Evolutionary conservation across 2,329 filamentous ascomycete genomes (phyloP), one percentile per base, ranked within the genome.

Genomic region (Aspergillus aculeatus): DNA sequence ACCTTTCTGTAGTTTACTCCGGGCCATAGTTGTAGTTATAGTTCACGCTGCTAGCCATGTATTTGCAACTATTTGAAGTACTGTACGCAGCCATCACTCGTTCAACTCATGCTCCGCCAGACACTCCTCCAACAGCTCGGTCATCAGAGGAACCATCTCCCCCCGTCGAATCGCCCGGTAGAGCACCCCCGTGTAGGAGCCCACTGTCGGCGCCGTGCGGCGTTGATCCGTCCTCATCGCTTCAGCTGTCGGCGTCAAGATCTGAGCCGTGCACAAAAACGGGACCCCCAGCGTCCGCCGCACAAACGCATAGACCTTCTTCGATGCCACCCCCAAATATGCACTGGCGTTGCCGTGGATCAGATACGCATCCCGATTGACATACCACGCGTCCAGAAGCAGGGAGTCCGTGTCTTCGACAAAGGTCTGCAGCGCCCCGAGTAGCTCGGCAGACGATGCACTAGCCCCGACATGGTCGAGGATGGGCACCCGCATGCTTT

Each of bases 221-320:
- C 29, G 14, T 21, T 32, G 49, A 10, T 26, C 49, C n/a, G 26
- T 51, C 16, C 16, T 10, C 49, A 51, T 51, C n/a, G 49, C 23
- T 23, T 51, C 49, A 12, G 26, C 49, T 4, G 49, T 51, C 12
- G 49, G 49, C 24, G 49, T 51, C 26, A 51, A 10, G 49, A 51
- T 51, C 26, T 35, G 49, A 4, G 16, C 21, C 14, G 49, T 51
- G 49, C 24, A 51, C 16, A 51, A 14, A 5, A 51, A 51, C 21
- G 49, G 49, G 16, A 51, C 49, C 49, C 49, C 49, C 19, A 51
- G 49, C 29, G 49, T 35, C 19, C 49, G 49, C 31, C 49, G 49
- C 49, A 51, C 49, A 31, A 51, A 51, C n/a, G n/a, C n/a, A 35
- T 51, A 51, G 24, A 51, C 32, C 24, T 51, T 51, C 49, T 35